Evolutionary conservation across 2,329 filamentous ascomycete species (phyloP), one percentile per base, ranked within the genome.

Genomic region (Truncatella angustata): DNA sequence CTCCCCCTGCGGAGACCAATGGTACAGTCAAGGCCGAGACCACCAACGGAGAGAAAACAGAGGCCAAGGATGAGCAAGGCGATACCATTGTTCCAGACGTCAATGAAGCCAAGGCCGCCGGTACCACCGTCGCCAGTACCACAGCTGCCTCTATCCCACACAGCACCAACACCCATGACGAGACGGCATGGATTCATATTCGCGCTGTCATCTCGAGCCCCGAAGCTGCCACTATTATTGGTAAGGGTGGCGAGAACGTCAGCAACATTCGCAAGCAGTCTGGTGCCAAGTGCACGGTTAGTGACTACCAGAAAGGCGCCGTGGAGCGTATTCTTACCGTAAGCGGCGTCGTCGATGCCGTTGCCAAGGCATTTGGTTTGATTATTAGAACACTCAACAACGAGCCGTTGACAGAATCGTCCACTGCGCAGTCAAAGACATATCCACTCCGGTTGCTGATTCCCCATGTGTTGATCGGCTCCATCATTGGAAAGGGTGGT

Each of bases 351-450:
- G 93, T 97, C 61, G 94, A 99, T 75, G 93, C 93, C 62, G 92
- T 92, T 59, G 94, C 94, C 62, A 99, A 99, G 90, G 94, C 94
- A 16, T 99, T 99, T 70, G 94, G 94, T 67, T 80, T 99, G 60
- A 99, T 99, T 67, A 97, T 99, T 64, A 91, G 94, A 64, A 99
- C 94, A 3, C 79, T 99, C 57, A 99, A 99, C 80, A 96, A 97
- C 66, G 94, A 99, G 75, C 89, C 91, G 30, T 81, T 99, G 49
- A 86, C 90, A 62, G 82, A 90, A 65, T 79, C 94, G 35, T 99
- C 94, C 11, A 96, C 88, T 54, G 86, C 91, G 49, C 90, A 95
- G 60, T 97, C 93, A 56, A 97, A 97, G 81, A 96, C 93, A 2
- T 99, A 99, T 64, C 94, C 94, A 55, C 86, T 99, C 50, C 91